Conservation (phyloP, 768 basidiomycete species). For the Leccinum barrowsii region DNA sequence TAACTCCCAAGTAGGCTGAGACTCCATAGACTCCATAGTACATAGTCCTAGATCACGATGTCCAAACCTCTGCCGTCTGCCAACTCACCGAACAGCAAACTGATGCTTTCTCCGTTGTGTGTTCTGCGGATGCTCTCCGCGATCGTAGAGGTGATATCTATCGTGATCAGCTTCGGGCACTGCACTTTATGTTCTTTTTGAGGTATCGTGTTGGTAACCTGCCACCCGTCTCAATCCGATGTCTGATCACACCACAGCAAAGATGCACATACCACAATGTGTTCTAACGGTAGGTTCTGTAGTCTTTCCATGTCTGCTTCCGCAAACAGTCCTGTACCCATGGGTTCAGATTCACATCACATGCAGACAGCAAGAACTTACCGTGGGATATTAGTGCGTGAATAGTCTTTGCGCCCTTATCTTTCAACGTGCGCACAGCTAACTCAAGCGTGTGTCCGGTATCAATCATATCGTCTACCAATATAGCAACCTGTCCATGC, state of each 20-base stretch:
- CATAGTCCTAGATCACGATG: slow-evolving; percentile 16
- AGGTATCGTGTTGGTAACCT: slow-evolving; percentile 96
- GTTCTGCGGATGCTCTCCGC: slow-evolving; percentile 95
- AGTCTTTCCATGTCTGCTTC: slow-evolving; percentile 69
- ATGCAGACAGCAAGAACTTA: slow-evolving; percentile 29
- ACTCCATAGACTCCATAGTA: background rate
- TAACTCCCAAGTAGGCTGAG: background rate
- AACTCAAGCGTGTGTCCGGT: slow-evolving; percentile 85
- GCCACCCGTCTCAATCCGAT: slow-evolving; percentile 7
- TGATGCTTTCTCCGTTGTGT: slow-evolving; percentile 92
- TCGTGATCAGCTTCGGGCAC: slow-evolving; percentile 77
- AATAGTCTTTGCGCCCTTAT: slow-evolving; percentile 84
- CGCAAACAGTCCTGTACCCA: slow-evolving; percentile 65
- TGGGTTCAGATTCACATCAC: slow-evolving; percentile 3
- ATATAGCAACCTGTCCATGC: slow-evolving; percentile 68
- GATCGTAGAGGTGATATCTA: slow-evolving; percentile 89
- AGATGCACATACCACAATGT: slow-evolving; percentile 67
- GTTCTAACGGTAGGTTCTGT: slow-evolving; percentile 70
- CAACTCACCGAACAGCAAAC: slow-evolving; percentile 83
- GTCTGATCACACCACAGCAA: background rate
- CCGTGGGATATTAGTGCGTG: slow-evolving; percentile 93
- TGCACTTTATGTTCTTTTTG: slow-evolving; percentile 62
- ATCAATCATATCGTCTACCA: slow-evolving; percentile 99
- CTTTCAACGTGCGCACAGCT: slow-evolving; percentile 80
- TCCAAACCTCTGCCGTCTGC: slow-evolving; percentile 42